phyloP scores from a whole-genome alignment of 371 early-diverging fungal species.

The Zychaea mexicana region DNA sequence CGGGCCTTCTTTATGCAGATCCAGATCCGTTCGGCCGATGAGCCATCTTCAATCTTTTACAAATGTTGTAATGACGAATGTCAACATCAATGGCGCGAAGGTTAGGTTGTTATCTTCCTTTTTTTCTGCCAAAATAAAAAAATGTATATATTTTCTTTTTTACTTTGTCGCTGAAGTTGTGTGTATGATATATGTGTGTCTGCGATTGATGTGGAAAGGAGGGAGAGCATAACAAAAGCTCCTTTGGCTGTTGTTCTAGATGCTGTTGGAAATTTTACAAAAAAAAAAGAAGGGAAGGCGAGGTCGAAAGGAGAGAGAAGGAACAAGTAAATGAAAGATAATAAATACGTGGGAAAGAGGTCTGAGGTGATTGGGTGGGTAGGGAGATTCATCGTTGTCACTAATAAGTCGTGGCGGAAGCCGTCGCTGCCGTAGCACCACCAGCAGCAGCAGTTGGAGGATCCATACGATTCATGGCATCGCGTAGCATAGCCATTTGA shows the following conservation, averaged over 20 bases:
- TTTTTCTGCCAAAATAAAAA: neutral
- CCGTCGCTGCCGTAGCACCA: neutral
- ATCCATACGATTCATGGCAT: slow-evolving; percentile 61
- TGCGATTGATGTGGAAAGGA: neutral
- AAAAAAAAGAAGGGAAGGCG: neutral
- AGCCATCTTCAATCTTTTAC: slow-evolving; percentile 92
- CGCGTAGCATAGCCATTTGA: slow-evolving; percentile 62
- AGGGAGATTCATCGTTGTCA: neutral
- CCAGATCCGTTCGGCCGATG: slow-evolving; percentile 96
- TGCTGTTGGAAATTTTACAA: too few species aligned
- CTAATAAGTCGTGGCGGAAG: too few species aligned
- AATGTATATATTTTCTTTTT: too few species aligned
- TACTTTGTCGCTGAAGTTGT: too few species aligned
- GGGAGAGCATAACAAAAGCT: too few species aligned
- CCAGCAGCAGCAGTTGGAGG: neutral
- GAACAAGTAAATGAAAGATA: neutral
- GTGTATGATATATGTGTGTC: too few species aligned
- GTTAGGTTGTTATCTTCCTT: slow-evolving; percentile 16
- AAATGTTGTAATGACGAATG: slow-evolving; percentile 76
- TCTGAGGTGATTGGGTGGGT: too few species aligned
- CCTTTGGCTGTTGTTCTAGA: too few species aligned
- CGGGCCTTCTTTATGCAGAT: slow-evolving; percentile 93
- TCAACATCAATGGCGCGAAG: slow-evolving; percentile 80
- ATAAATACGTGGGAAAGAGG: too few species aligned
- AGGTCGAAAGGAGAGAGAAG: neutral